Percentiles rank a stretch among this genome's conserved stretches.
Conservation (phyloP, 257 asterid genomes). For the Nicotiana tabacum region DNA sequence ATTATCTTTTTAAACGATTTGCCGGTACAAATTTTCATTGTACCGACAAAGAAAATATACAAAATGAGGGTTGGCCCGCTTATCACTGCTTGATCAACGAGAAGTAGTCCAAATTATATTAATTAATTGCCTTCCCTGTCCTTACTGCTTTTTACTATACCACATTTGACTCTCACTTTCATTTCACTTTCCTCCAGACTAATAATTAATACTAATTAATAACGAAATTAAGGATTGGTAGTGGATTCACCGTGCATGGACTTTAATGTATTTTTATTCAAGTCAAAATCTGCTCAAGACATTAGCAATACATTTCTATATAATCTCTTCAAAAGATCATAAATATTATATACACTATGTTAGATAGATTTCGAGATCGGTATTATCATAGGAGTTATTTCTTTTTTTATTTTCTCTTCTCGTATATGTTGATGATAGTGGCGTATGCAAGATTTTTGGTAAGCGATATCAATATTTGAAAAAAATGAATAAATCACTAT, state of each 20-base stretch:
- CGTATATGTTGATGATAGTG: not conserved
- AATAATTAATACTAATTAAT: not conserved
- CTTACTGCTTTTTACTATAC: not conserved
- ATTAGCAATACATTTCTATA: not conserved
- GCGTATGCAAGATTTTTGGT: no score
- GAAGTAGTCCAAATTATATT: not conserved
- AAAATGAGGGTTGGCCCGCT: not conserved
- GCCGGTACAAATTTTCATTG: no score
- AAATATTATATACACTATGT: not conserved
- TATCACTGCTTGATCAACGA: not conserved
- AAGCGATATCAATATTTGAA: no score
- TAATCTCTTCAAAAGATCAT: not conserved
- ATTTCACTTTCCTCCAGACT: not conserved
- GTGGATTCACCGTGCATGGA: not conserved
- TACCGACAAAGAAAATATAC: not conserved
- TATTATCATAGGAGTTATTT: not conserved
- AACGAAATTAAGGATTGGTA: no score
- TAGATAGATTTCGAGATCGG: not conserved
- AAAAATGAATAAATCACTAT: no score
- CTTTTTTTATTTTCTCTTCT: not conserved
- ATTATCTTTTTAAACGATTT: not conserved
- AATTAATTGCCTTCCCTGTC: not conserved
- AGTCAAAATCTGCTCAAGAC: not conserved
- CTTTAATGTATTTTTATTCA: not conserved
- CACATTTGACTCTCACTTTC: not conserved